Evolutionary conservation across 2,329 filamentous ascomycete species (phyloP), one percentile per base, ranked within the genome.

Genomic region (Aspergillus amoenus): DNA sequence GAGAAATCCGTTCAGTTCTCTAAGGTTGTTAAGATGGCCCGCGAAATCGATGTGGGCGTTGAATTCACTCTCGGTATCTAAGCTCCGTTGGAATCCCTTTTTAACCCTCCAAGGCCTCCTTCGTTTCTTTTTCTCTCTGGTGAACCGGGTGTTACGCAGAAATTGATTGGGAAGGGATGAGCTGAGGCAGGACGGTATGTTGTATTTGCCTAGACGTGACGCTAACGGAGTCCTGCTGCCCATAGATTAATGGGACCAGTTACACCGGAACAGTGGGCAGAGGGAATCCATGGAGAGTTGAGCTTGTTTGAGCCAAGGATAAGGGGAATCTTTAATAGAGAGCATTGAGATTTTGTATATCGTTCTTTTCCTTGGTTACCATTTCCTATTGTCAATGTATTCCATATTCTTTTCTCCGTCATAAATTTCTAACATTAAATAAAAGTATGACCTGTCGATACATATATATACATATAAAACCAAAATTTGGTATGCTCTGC

Each of bases 1-100:
- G 94, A 97, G 86, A 97, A 96, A 85, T 90, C 93, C 30, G 94
- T 99, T 64, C 93, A 99, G 80, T 93, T 99, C 79, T 97, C 92
- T 70, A 97, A 97, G 86, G 90, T 99, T 67, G 94, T 99, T 71
- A 97, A 97, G 88, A 90, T 96, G 88, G 91, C 94, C 70, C 90
- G 93, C 70, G 93, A 97, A 69, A 97, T 97, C 72, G 94, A 97
- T 72, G 93, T 97, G 65, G 93, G 93, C 70, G 93, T 97, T 69
- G 91, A 96, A 81, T 96, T 96, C 80, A 90, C 87, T 68, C 84
- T 96, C 73, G 93, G 92, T 81, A 97, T 97, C 82, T 97, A 90
- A 78, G 59, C 52, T 59, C 54, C 46, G 41, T 58, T 56, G 46
- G 47, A 48, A 57, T 50, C 57, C 13, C 17, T 43, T 37, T 52